phyloP scores from a whole-genome alignment of 768 basidiomycete genomes.

The Leccinum disarticulatum region DNA sequence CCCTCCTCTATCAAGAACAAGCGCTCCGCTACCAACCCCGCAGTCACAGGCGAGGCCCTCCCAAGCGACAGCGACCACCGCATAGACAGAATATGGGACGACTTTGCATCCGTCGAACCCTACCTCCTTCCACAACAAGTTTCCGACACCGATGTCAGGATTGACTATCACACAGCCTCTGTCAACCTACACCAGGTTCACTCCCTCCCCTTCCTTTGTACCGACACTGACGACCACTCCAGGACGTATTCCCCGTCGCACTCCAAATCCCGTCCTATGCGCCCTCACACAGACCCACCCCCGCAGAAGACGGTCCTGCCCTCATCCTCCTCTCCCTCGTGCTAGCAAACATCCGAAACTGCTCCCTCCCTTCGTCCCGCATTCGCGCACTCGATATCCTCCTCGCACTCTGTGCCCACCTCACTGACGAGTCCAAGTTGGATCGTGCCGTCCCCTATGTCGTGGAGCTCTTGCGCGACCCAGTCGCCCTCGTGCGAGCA shows the following conservation, averaged over 20 bases:
- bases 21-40: slow-evolving; percentile 8
- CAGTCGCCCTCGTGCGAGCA: slow-evolving; percentile 77
- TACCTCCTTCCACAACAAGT: slow-evolving; percentile 52
- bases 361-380: slow-evolving; percentile 81
- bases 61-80: slow-evolving; percentile 84
- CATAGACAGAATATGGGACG: slow-evolving; percentile 81
- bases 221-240: slow-evolving; percentile 6
- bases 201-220: neutral
- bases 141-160: slow-evolving; percentile 51
- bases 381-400: slow-evolving; percentile 84
- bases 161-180: slow-evolving; percentile 49
- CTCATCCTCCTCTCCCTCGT: slow-evolving; percentile 85
- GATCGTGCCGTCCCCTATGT: slow-evolving; percentile 93
- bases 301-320: slow-evolving; percentile 81
- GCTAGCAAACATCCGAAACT: slow-evolving; percentile 88
- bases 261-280: slow-evolving; percentile 59
- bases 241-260: slow-evolving; percentile 81
- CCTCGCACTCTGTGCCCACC: slow-evolving; percentile 71
- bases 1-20: slow-evolving; percentile 27
- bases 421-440: slow-evolving; percentile 93
- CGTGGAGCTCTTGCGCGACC: slow-evolving; percentile 85
- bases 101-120: slow-evolving; percentile 81
- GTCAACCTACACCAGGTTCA: slow-evolving; percentile 62
- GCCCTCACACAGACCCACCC: slow-evolving; percentile 46
- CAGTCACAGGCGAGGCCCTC: slow-evolving; percentile 38